phyloP scores from a whole-genome alignment of 768 basidiomycete genomes.

The Nidularia pulvinata region DNA sequence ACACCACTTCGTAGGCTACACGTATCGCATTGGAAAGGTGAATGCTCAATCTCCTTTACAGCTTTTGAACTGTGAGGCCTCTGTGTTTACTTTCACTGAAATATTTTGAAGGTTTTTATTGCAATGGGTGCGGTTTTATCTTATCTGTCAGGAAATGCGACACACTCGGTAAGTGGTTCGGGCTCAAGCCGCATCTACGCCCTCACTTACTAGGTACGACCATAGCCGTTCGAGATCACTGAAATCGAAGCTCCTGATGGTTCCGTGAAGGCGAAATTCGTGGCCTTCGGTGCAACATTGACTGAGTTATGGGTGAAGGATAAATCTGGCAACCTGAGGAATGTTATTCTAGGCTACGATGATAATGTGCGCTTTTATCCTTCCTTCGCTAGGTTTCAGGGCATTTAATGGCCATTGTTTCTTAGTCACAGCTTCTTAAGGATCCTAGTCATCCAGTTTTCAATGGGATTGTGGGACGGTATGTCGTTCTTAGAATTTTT shows the following conservation, averaged over 20 bases:
- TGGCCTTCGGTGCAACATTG: constrained; percentile 54
- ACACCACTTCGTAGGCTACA: too few species aligned
- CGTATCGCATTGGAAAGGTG: too few species aligned
- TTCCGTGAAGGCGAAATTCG: constrained; percentile 57
- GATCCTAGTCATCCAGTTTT: constrained; percentile 50
- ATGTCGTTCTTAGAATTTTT: constrained; percentile 56
- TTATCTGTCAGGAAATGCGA: neutral
- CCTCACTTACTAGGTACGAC: neutral
- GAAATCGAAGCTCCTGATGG: constrained; percentile 50
- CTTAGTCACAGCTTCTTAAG: constrained; percentile 34
- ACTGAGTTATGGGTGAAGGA: constrained; percentile 59
- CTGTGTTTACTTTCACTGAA: too few species aligned
- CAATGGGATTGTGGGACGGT: constrained; percentile 38
- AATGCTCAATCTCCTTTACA: too few species aligned
- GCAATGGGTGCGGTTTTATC: too few species aligned
- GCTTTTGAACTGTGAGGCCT: too few species aligned
- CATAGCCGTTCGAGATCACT: constrained; percentile 48
- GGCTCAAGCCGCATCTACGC: neutral
- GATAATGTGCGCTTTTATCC: constrained; percentile 35
- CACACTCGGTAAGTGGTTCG: neutral
- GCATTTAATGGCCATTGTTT: neutral
- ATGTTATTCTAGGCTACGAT: constrained; percentile 61
- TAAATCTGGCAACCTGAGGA: constrained; percentile 40
- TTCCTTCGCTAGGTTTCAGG: neutral
- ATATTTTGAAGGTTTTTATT: too few species aligned